Evolutionary conservation across 805 yeast genomes (phyloP), one percentile per base, ranked within the genome.

Genomic region (Hanseniaspora meyeri): DNA sequence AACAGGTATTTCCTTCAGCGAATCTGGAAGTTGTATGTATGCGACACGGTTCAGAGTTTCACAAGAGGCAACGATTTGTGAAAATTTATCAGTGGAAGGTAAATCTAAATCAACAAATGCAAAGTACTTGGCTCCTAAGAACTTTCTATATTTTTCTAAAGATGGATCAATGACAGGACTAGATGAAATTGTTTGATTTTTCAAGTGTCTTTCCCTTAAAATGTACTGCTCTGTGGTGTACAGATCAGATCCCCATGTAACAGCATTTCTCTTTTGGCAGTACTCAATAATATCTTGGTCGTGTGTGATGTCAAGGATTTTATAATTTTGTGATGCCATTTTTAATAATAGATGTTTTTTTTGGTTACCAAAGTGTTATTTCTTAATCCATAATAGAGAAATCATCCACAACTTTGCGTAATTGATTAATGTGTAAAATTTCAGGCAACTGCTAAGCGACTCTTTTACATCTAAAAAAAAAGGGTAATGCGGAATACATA

Each of bases 1-100:
- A 4, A 67, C 63, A 11, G 70, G 68, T 27, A 63, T 65, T 24
- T 70, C 51, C 6, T 61, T 60, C 1, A 68, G 68, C 24, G 61
- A 61, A 1, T 69, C 67, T 27, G 61, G 58, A 10, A 65, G 60
- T n/a, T 17, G 27, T 31, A 63, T 63, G 63, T 68, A 72, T 0
- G 69, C 74, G 6, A 65, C 60, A 57, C 75, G 66, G 58, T 70
- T 69, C 59, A 73, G 59, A 2, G 76, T 70, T 59, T 73, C 78
- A 58, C 75, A 68, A 43, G 73, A 64, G 1, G 75, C 68, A 16
- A 74, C 76, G 47, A 74, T 70, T 51, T 72, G 72, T 34, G 64
- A 62, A 12, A 62, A 61, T 36, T 66, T 65, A 12, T 57, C 59
- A 1, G 63, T 60, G 16, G 57, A 62, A n/a, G 62, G 63, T 32